Conservation (phyloP, 805 yeast species). For the Starmerella geochares region DNA sequence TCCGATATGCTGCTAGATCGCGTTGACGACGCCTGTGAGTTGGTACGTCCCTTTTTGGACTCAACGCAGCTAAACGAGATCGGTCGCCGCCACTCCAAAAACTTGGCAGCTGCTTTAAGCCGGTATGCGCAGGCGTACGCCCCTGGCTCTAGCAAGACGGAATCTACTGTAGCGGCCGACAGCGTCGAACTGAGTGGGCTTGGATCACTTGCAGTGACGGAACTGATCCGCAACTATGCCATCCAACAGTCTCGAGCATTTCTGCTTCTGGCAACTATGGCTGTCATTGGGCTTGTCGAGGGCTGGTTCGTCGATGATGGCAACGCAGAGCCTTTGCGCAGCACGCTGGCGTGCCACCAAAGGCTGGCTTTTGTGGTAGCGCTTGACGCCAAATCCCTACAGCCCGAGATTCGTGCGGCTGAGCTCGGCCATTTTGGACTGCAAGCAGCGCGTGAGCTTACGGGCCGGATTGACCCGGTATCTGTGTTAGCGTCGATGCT, state of each 20-base stretch:
- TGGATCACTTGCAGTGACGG: conserved; percentile 20
- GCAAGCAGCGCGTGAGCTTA: conserved; percentile 8
- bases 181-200: conserved; percentile 10
- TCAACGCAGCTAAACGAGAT: conserved; percentile 12
- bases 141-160: not conserved
- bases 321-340: conserved; percentile 4
- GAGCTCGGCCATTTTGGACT: conserved; percentile 12
- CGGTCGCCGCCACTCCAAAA: conserved; percentile 3
- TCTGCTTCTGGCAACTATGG: conserved; percentile 9
- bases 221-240: conserved; percentile 15
- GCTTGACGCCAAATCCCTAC: conserved; percentile 9
- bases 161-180: not conserved
- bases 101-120: conserved; percentile 1
- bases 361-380: conserved; percentile 7
- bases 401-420: not conserved
- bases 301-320: conserved; percentile 17
- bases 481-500: conserved; percentile 1
- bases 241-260: conserved; percentile 11
- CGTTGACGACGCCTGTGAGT: conserved; percentile 8
- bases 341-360: conserved; percentile 11
- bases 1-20: conserved; percentile 12
- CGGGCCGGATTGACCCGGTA: not conserved
- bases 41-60: conserved; percentile 7
- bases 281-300: conserved; percentile 21
- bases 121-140: conserved; percentile 4